Conservation (phyloP, 2,329 filamentous ascomycete species). For the Fonsecaea multimorphosa region DNA sequence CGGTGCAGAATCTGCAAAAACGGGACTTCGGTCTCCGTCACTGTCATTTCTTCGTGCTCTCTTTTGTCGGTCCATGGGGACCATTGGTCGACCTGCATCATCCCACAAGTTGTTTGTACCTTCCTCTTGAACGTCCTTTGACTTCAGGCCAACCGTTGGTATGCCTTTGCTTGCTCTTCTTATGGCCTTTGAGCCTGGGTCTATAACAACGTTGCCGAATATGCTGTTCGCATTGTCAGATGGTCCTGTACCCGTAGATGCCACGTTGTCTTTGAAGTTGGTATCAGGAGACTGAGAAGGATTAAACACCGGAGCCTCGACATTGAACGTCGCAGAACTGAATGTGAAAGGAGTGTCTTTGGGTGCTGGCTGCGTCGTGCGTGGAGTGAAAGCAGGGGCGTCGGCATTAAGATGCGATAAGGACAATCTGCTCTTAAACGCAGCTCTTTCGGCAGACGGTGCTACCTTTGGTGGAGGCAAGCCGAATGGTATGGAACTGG, state of each 20-base stretch:
- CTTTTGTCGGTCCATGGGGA: conserved; percentile 74
- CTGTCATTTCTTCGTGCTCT: conserved; percentile 67
- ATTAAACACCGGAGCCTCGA: conserved; percentile 77
- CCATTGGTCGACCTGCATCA: conserved; percentile 63
- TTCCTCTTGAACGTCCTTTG: conserved; percentile 21
- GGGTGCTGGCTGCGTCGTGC: conserved; percentile 17
- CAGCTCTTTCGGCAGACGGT: conserved; percentile 10
- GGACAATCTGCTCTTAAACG: conserved; percentile 23
- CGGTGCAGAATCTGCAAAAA: conserved; percentile 66
- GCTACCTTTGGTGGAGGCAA: conserved; percentile 9
- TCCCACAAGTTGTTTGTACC: conserved; percentile 65
- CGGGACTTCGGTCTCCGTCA: conserved; percentile 74
- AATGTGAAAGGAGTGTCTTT: conserved; percentile 33
- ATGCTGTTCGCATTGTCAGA: conserved; percentile 53
- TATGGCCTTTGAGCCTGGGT: conserved; percentile 67
- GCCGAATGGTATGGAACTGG: conserved; percentile 45
- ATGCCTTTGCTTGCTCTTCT: conserved; percentile 77
- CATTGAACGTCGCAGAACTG: conserved; percentile 68
- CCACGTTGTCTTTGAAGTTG: conserved; percentile 41
- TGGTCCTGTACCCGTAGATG: conserved; percentile 36
- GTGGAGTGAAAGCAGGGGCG: conserved; percentile 73
- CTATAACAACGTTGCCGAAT: conserved; percentile 70
- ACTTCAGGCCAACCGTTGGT: conserved; percentile 65
- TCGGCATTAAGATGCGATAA: conserved; percentile 66
- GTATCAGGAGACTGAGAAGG: conserved; percentile 52